Evolutionary conservation across 768 basidiomycete species (phyloP).

Genomic region (Suillus tomentosus): DNA sequence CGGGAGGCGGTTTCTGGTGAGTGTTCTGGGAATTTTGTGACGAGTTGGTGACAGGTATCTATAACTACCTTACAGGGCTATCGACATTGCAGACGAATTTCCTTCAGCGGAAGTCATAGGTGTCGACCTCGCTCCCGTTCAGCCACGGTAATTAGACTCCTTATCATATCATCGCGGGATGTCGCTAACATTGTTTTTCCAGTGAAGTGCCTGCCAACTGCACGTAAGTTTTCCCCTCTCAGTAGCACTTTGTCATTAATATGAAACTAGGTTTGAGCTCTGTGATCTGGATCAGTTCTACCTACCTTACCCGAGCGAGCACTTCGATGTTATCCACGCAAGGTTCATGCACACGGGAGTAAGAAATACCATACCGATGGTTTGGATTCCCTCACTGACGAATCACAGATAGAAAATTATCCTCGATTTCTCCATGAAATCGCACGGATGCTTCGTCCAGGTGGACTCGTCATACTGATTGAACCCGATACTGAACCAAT

Average conservation of each 20-base stretch:
- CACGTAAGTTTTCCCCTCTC: conserved; percentile 52
- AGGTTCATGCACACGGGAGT: conserved; percentile 70
- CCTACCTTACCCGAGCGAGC: conserved; percentile 62
- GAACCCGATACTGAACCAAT: conserved; percentile 60
- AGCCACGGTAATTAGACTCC: conserved; percentile 53
- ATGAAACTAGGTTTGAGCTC: conserved; percentile 58
- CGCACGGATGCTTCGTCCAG: conserved; percentile 66
- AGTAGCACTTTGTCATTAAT: conserved; percentile 11
- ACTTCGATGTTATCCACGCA: conserved; percentile 72
- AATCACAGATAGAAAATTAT: conserved; percentile 59
- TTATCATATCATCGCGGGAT: conserved; percentile 9
- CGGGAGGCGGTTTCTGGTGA: conserved; percentile 65
- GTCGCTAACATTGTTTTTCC: conserved; percentile 20
- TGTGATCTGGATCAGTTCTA: conserved; percentile 63
- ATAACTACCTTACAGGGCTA: conserved; percentile 48
- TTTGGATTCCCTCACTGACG: conserved; percentile 12
- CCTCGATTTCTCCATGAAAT: conserved; percentile 61
- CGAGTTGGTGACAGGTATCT: conserved; percentile 7
- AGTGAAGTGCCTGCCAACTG: conserved; percentile 71
- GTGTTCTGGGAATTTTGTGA: conserved; percentile 17
- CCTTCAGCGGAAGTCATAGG: conserved; percentile 66
- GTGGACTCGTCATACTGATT: conserved; percentile 67
- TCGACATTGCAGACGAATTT: conserved; percentile 75
- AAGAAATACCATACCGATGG: conserved; percentile 30
- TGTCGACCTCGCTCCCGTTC: conserved; percentile 71